Percentiles rank a stretch among this genome's conserved stretches.
phyloP scores from a whole-genome alignment of 129 eudicot species.

The Mikania micrantha region DNA sequence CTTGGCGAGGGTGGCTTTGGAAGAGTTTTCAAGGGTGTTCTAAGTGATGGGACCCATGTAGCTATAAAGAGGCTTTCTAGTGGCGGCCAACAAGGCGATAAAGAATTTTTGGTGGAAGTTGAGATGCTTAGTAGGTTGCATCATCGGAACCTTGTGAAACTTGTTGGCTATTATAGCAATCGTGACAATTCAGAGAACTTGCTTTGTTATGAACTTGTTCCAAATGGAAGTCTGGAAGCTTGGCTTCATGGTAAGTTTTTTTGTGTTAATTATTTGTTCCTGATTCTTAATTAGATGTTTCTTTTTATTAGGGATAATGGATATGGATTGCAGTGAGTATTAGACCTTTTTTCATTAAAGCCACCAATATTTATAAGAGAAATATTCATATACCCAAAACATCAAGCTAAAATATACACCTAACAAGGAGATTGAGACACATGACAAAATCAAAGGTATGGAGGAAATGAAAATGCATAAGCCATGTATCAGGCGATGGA shows the following conservation, averaged over 20 bases:
- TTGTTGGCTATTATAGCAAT: constrained; percentile 83
- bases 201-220: constrained; percentile 91
- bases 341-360: background rate
- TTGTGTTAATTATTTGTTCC: background rate
- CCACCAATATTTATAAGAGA: background rate
- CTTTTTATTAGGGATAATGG: background rate
- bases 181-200: constrained; percentile 84
- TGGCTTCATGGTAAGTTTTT: constrained; percentile 86
- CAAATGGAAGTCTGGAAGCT: constrained; percentile 94
- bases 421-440: background rate
- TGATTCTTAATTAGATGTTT: background rate
- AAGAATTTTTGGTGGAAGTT: constrained; percentile 91
- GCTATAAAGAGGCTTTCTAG: constrained; percentile 89
- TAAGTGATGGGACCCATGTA: constrained; percentile 88
- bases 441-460: background rate
- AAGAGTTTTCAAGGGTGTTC: constrained; percentile 69
- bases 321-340: background rate
- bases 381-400: background rate
- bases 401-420: background rate
- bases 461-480: background rate
- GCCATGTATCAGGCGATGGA: background rate
- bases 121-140: constrained; percentile 99
- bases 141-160: constrained; percentile 96
- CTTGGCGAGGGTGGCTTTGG: constrained; percentile 99
- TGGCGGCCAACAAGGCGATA: constrained; percentile 95